phyloP scores from a whole-genome alignment of 495 filamentous ascomycete genomes.

The Ramalina peruviana region DNA sequence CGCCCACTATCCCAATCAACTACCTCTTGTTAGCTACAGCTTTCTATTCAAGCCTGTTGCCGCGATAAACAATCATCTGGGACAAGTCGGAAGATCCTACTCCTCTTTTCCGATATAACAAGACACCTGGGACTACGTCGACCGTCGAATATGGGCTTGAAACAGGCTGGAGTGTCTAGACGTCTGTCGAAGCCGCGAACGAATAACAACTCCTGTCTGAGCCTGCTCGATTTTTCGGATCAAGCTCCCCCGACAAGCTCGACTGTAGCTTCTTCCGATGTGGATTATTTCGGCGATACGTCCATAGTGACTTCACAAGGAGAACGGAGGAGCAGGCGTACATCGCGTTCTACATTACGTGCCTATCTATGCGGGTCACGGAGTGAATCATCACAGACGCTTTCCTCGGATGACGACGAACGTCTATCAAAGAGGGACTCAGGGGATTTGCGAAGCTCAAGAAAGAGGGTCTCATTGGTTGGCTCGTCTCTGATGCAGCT shows the following conservation, averaged over 20 bases:
- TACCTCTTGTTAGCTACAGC: too few species aligned
- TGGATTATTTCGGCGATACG: conserved; percentile 14
- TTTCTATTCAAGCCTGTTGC: too few species aligned
- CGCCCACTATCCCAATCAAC: too few species aligned
- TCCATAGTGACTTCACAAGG: conserved; percentile 8
- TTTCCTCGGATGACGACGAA: conserved; percentile 14
- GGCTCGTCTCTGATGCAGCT: conserved; percentile 8
- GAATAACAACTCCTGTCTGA: conserved; percentile 16
- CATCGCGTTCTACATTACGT: conserved; percentile 13
- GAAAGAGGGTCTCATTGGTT: conserved; percentile 10
- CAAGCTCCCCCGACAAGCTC: conserved; percentile 3
- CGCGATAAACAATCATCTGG: too few species aligned
- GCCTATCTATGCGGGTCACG: conserved; percentile 13
- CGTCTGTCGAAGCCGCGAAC: conserved; percentile 32
- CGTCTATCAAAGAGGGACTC: conserved; percentile 1
- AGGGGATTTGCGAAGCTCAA: conserved; percentile 8
- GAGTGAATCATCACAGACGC: conserved; percentile 2
- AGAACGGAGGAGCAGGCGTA: conserved; percentile 12
- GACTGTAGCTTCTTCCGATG: conserved; percentile 6
- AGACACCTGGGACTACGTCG: neutral
- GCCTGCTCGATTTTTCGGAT: conserved; percentile 3
- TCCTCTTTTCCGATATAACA: too few species aligned
- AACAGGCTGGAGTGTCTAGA: conserved; percentile 18
- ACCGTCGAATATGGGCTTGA: neutral
- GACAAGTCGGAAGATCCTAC: too few species aligned